phyloP scores from a whole-genome alignment of 1,284 basidiomycete species.

The Tilletia caries region DNA sequence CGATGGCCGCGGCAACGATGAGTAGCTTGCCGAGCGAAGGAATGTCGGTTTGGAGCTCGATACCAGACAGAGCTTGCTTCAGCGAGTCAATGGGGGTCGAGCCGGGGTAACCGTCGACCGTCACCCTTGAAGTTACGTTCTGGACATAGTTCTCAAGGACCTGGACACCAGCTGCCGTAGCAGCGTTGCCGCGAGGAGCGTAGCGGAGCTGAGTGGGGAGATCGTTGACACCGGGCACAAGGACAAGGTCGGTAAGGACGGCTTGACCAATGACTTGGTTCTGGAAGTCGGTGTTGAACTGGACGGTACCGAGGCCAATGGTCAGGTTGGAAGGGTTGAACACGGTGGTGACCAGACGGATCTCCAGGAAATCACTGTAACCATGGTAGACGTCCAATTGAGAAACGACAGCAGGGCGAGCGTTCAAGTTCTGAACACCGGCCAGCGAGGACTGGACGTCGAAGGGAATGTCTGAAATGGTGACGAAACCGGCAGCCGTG shows the following conservation, averaged over 20 bases:
- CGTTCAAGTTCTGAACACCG: slow-evolving; percentile 68
- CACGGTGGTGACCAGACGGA: slow-evolving; percentile 61
- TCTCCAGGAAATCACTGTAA: slow-evolving; percentile 67
- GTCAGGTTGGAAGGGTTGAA: slow-evolving; percentile 65
- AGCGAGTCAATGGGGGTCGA: slow-evolving; percentile 69
- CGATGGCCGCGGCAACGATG: slow-evolving; percentile 56
- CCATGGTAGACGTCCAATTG: slow-evolving; percentile 70
- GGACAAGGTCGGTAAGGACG: slow-evolving; percentile 58
- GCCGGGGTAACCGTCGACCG: slow-evolving; percentile 63
- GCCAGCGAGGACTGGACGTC: slow-evolving; percentile 64
- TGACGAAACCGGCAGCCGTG: slow-evolving; percentile 71
- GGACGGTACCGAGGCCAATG: slow-evolving; percentile 67
- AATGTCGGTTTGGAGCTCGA: slow-evolving; percentile 65
- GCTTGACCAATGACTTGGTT: slow-evolving; percentile 64
- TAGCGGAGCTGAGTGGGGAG: slow-evolving; percentile 63
- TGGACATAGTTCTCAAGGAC: slow-evolving; percentile 71
- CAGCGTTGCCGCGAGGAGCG: slow-evolving; percentile 63
- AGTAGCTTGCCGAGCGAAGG: slow-evolving; percentile 68
- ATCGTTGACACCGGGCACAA: slow-evolving; percentile 36
- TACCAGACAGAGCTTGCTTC: slow-evolving; percentile 65
- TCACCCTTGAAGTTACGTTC: slow-evolving; percentile 63
- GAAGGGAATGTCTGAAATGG: slow-evolving; percentile 63
- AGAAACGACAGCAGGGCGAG: slow-evolving; percentile 63
- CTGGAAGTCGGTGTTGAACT: slow-evolving; percentile 65
- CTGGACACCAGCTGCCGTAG: slow-evolving; percentile 61